A percentile compares a stretch with the other conserved stretches of the same genome.
Conservation (phyloP, 495 filamentous ascomycete species). For the Hyphodiscus hymeniophilus region DNA sequence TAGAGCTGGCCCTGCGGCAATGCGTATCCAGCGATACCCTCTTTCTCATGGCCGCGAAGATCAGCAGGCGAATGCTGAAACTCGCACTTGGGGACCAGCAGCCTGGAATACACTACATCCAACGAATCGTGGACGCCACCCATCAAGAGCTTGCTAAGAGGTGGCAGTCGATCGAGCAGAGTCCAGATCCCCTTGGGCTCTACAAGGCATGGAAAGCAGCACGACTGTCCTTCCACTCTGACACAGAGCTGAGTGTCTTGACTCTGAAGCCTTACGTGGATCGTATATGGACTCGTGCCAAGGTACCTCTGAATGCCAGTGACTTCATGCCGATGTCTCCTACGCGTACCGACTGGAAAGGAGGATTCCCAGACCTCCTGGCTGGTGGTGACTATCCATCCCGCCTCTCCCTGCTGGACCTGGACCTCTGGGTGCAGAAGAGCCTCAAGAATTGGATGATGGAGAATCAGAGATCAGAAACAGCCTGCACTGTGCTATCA, state of each 20-base stretch:
- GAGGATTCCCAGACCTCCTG: background rate
- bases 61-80: constrained; percentile 40
- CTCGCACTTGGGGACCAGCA: constrained; percentile 13
- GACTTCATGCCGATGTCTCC: no score
- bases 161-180: constrained; percentile 6
- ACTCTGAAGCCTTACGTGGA: constrained; percentile 4
- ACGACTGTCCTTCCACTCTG: background rate
- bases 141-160: background rate
- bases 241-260: constrained; percentile 6
- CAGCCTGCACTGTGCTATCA: constrained; percentile 2
- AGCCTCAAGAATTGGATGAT: constrained; percentile 15
- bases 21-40: constrained; percentile 25
- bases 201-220: background rate
- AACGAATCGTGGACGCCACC: constrained; percentile 1
- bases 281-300: background rate
- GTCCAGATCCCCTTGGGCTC: constrained; percentile 2
- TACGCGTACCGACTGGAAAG: no score
- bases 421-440: constrained; percentile 29
- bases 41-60: constrained; percentile 41
- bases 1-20: constrained; percentile 20
- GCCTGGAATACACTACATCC: constrained; percentile 17
- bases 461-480: constrained; percentile 15
- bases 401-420: constrained; percentile 2
- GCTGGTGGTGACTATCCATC: background rate
- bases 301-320: no score